phyloP scores from a whole-genome alignment of 345 rosid genomes.

The Diplotaxis tenuifolia region DNA sequence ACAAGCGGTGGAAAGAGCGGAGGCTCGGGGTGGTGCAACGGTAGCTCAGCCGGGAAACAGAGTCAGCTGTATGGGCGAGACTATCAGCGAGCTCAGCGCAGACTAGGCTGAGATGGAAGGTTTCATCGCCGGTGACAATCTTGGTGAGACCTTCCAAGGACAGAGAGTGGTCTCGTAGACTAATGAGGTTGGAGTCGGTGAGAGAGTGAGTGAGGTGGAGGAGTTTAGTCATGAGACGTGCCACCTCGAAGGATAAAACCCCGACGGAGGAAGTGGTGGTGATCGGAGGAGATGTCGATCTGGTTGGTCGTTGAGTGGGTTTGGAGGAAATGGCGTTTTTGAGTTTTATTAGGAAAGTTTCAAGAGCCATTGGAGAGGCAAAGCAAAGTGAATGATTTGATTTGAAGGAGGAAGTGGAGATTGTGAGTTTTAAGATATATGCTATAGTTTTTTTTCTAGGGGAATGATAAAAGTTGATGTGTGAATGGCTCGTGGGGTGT shows the following conservation, averaged over 20 bases:
- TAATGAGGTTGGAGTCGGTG: slow-evolving; percentile 63
- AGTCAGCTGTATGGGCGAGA: slow-evolving; percentile 48
- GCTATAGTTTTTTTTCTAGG: slow-evolving; percentile 27
- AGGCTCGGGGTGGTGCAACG: slow-evolving; percentile 52
- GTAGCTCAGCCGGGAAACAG: slow-evolving; percentile 60
- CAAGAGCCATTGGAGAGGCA: slow-evolving; percentile 68
- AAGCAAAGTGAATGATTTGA: slow-evolving; percentile 21
- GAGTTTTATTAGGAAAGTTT: slow-evolving; percentile 72
- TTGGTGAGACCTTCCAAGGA: slow-evolving; percentile 75
- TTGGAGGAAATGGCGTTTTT: slow-evolving; percentile 62
- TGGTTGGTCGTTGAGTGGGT: slow-evolving; percentile 36
- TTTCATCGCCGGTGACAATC: slow-evolving; percentile 78
- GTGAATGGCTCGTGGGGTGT: slow-evolving; percentile 61
- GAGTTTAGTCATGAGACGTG: slow-evolving; percentile 83
- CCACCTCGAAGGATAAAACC: slow-evolving; percentile 69
- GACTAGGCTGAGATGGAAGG: slow-evolving; percentile 72
- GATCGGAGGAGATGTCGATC: slow-evolving; percentile 26
- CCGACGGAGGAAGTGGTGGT: slow-evolving; percentile 44
- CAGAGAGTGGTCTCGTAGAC: slow-evolving; percentile 59
- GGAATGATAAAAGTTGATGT: slow-evolving; percentile 26
- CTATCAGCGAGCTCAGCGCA: slow-evolving; percentile 82
- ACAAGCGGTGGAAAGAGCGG: slow-evolving; percentile 47
- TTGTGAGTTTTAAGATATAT: slow-evolving; percentile 34
- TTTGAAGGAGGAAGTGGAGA: slow-evolving; percentile 5
- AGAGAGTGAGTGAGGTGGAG: slow-evolving; percentile 74